Evolutionary conservation across 208 protist species (phyloP).

Genomic region (Naegleria fowleri): DNA sequence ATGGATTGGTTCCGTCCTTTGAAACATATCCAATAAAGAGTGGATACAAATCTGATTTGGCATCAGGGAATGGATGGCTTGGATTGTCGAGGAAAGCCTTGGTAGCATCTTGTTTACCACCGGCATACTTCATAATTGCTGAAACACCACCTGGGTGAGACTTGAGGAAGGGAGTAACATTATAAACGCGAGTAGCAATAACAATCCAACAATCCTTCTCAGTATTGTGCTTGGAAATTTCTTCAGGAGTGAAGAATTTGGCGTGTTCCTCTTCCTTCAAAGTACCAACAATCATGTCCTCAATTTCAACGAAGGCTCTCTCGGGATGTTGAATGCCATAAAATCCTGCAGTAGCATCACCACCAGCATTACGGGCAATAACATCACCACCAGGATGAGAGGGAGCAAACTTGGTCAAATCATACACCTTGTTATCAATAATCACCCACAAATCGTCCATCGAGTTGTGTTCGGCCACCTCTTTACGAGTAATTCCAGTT

Average conservation of each 20-base stretch:
- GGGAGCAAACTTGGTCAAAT: slow-evolving; percentile 71
- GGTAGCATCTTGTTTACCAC: slow-evolving; percentile 30
- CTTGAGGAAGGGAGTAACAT: slow-evolving; percentile 51
- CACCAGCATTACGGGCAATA: slow-evolving; percentile 36
- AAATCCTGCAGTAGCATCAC: slow-evolving; percentile 22
- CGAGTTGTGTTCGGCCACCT: background rate
- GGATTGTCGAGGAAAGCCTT: background rate
- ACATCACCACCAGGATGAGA: slow-evolving; percentile 75
- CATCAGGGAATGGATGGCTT: background rate
- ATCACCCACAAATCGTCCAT: slow-evolving; percentile 35
- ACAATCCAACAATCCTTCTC: slow-evolving; percentile 58
- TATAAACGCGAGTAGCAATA: slow-evolving; percentile 52
- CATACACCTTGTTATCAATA: slow-evolving; percentile 66
- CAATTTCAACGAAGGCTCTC: slow-evolving; percentile 11
- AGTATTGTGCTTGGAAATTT: slow-evolving; percentile 63
- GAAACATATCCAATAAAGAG: background rate
- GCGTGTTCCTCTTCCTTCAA: slow-evolving; percentile 1
- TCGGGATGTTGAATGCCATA: slow-evolving; percentile 31
- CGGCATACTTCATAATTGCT: slow-evolving; percentile 54
- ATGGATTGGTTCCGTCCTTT: background rate
- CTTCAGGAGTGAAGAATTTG: slow-evolving; percentile 23
- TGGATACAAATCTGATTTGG: background rate
- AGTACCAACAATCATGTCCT: slow-evolving; percentile 23
- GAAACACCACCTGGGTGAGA: slow-evolving; percentile 51
- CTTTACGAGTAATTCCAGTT: slow-evolving; percentile 33